phyloP scores from a whole-genome alignment of 768 basidiomycete genomes.

The Trametes cingulata region DNA sequence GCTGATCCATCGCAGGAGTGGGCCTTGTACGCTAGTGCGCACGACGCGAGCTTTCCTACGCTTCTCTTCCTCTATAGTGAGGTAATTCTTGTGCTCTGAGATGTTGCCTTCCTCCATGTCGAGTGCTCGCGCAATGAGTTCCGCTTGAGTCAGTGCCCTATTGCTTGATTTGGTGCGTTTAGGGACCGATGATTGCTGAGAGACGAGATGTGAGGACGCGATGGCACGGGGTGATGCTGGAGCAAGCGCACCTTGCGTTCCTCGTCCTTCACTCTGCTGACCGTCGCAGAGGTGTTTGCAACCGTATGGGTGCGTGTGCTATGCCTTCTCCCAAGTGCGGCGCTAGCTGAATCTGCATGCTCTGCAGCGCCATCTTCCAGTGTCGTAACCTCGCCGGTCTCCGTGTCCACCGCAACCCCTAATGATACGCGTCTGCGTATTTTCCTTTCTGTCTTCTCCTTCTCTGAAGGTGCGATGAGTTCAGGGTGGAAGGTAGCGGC shows the following conservation, averaged over 20 bases:
- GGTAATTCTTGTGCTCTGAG: conserved; percentile 74
- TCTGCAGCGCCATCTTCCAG: conserved; percentile 34
- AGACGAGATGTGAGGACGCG: background rate
- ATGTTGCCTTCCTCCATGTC: conserved; percentile 88
- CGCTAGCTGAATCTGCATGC: background rate
- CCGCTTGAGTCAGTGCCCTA: conserved; percentile 71
- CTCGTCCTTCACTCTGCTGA: conserved; percentile 61
- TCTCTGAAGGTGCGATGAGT: conserved; percentile 30
- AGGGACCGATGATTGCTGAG: conserved; percentile 44
- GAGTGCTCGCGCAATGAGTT: conserved; percentile 79
- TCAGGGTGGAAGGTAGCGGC: conserved; percentile 69
- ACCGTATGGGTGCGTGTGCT: conserved; percentile 71
- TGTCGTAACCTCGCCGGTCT: conserved; percentile 53
- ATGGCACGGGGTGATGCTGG: background rate
- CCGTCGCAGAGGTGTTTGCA: conserved; percentile 69
- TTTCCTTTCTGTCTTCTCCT: conserved; percentile 25
- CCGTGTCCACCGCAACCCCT: conserved; percentile 55
- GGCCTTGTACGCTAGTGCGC: conserved; percentile 62
- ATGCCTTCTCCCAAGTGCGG: conserved; percentile 40
- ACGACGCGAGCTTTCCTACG: conserved; percentile 66
- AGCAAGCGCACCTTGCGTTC: conserved; percentile 49
- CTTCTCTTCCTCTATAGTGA: conserved; percentile 80
- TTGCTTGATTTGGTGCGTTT: conserved; percentile 59
- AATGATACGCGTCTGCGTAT: conserved; percentile 54
- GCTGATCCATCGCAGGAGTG: conserved; percentile 73